Conservation (phyloP, 768 basidiomycete species). For the Tephrocybe sp. region DNA sequence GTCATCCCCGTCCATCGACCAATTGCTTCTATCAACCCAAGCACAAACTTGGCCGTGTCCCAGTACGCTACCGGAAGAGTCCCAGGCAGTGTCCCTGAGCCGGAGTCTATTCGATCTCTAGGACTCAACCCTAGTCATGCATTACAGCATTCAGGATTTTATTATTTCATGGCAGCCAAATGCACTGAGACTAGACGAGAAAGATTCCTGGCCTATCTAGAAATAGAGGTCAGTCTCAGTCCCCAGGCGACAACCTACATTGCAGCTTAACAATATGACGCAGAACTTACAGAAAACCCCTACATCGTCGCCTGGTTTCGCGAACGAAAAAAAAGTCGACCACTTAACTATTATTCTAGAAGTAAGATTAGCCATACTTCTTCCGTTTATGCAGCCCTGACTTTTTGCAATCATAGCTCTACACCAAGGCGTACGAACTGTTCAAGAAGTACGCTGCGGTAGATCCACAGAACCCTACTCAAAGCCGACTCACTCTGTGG, state of each 20-base stretch:
- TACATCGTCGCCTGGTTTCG: constrained; percentile 65
- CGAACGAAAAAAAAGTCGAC: constrained; percentile 91
- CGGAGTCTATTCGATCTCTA: constrained; percentile 59
- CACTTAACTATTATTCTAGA: constrained; percentile 83
- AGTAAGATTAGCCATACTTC: constrained; percentile 38
- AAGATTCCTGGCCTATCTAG: constrained; percentile 60
- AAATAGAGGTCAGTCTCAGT: constrained; percentile 49
- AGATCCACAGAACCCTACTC: constrained; percentile 44
- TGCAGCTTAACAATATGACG: constrained; percentile 4
- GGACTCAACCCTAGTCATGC: constrained; percentile 81
- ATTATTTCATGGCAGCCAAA: constrained; percentile 86
- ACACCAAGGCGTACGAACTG: constrained; percentile 91
- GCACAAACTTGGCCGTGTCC: constrained; percentile 17
- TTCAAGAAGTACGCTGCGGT: constrained; percentile 75
- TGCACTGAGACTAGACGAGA: constrained; percentile 79
- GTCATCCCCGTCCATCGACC: constrained; percentile 62
- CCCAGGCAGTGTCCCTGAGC: constrained; percentile 35
- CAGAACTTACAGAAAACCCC: constrained; percentile 33
- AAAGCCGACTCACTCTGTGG: constrained; percentile 82
- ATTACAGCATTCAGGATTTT: constrained; percentile 90
- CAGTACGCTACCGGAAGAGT: constrained; percentile 13
- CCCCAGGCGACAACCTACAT: neutral
- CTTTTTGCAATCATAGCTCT: constrained; percentile 54
- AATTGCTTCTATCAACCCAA: constrained; percentile 25
- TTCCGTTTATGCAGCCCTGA: neutral